Evolutionary conservation across 2,329 filamentous ascomycete genomes (phyloP).

Genomic region (Fusarium secorum): DNA sequence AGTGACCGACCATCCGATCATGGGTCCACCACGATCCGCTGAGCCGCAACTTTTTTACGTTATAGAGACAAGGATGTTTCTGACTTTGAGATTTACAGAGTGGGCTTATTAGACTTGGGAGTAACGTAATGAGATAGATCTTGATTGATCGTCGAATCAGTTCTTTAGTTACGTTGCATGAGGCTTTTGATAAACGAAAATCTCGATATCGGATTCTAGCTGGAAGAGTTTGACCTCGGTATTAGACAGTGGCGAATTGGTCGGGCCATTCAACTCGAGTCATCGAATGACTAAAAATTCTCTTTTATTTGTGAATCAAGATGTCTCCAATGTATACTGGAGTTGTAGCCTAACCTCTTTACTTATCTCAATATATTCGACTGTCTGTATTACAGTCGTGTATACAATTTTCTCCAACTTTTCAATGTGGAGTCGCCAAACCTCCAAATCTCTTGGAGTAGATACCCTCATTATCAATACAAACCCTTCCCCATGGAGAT

Average conservation of each 20-base stretch:
- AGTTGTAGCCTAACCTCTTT: rapidly evolving
- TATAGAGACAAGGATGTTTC: constrained; percentile 12
- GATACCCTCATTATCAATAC: not conserved
- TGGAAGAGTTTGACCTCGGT: not conserved
- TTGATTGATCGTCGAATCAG: not conserved
- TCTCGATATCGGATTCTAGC: rapidly evolving
- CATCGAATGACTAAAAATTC: not conserved
- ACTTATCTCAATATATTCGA: rapidly evolving
- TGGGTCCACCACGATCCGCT: not conserved
- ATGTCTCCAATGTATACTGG: rapidly evolving
- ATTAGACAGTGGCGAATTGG: not conserved
- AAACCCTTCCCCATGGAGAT: constrained; percentile 29
- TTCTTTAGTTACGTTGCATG: too few species aligned
- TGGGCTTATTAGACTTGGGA: not conserved
- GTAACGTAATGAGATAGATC: constrained; percentile 12
- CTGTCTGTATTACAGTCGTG: not conserved
- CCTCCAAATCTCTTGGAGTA: not conserved
- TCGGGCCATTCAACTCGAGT: not conserved
- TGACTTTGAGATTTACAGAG: not conserved
- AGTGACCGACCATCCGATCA: not conserved
- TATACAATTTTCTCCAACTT: not conserved
- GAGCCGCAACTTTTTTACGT: constrained; percentile 23
- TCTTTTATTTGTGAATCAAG: not conserved
- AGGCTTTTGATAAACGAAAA: not conserved
- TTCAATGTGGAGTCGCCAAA: not conserved